These are phyloP conservation scores for Coriolopsis trogii DNA, from an alignment of 1,284 basidiomycete species.

Conservation along the genomic window DNA sequence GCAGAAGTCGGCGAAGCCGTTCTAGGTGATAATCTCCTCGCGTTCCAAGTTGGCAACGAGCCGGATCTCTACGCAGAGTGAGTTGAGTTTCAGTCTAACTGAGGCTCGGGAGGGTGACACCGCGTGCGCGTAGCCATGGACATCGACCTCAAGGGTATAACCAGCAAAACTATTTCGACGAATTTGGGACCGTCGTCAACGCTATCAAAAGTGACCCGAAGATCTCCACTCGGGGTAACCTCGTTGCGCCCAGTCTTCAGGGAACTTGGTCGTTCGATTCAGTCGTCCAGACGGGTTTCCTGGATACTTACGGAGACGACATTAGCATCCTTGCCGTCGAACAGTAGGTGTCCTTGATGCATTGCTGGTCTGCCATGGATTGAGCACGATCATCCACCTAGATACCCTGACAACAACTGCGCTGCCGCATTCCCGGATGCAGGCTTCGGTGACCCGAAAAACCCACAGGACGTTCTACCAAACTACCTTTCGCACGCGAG, in stretches of 20 bases:
- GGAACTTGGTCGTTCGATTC: conserved; percentile 47
- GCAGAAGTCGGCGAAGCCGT: conserved; percentile 51
- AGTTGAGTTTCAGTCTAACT: too few relatives aligned
- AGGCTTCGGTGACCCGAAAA: conserved; percentile 24
- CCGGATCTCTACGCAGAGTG: conserved; percentile 61
- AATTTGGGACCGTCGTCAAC: conserved; percentile 49
- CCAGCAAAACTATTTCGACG: conserved; percentile 48
- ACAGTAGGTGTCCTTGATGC: conserved; percentile 40
- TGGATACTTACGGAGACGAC: conserved; percentile 40
- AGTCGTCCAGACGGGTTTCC: conserved; percentile 50
- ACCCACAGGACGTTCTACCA: conserved; percentile 57
- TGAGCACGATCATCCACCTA: conserved; percentile 11
- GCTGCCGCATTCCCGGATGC: conserved; percentile 44
- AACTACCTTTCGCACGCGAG: conserved; percentile 60
- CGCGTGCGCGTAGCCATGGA: conserved; percentile 33
- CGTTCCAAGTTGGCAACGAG: conserved; percentile 70
- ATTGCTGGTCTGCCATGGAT: not conserved
- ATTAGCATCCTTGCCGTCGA: conserved; percentile 50
- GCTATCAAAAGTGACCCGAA: conserved; percentile 42
- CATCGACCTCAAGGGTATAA: conserved; percentile 43
- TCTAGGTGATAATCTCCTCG: conserved; percentile 61
- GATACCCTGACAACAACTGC: conserved; percentile 63
- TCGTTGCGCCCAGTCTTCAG: conserved; percentile 54
- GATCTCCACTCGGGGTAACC: conserved; percentile 39
- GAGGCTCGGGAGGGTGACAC: too few relatives aligned